Evolutionary conservation across 2,329 filamentous ascomycete species (phyloP).

Genomic region (Parastagonospora avenae): DNA sequence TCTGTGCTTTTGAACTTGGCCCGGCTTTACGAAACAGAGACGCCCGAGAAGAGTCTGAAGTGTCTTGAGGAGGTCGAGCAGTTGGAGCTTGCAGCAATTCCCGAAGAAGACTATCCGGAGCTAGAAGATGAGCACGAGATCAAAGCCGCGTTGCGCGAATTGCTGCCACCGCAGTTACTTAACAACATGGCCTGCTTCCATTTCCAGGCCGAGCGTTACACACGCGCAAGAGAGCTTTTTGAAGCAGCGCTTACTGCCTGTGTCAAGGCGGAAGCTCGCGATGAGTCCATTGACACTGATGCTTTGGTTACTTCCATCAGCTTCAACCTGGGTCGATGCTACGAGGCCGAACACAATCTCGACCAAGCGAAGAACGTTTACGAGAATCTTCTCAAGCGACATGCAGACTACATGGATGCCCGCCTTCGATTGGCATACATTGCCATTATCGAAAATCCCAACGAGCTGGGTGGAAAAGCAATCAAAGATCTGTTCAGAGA

Average conservation of each 20-base stretch:
- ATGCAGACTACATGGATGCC: conserved; percentile 91
- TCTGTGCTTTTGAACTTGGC: conserved; percentile 91
- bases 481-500: conserved; percentile 85
- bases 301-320: conserved; percentile 94
- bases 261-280: conserved; percentile 76
- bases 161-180: conserved; percentile 84
- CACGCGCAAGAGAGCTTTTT: conserved; percentile 82
- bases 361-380: conserved; percentile 90
- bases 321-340: conserved; percentile 93
- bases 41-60: conserved; percentile 88
- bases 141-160: conserved; percentile 70
- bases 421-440: conserved; percentile 89
- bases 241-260: conserved; percentile 90
- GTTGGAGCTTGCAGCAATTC: conserved; percentile 80
- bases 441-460: conserved; percentile 77
- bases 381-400: conserved; percentile 80
- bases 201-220: conserved; percentile 83
- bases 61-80: conserved; percentile 92
- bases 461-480: conserved; percentile 83
- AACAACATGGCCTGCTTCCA: conserved; percentile 99
- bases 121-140: conserved; percentile 52
- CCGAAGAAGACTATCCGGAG: conserved; percentile 69
- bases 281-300: conserved; percentile 80
- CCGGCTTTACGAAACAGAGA: conserved; percentile 83
- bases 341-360: conserved; percentile 80